Base-by-base conservation (phyloP, 2,329 filamentous ascomycete species). In the Botrytis fabae region DNA sequence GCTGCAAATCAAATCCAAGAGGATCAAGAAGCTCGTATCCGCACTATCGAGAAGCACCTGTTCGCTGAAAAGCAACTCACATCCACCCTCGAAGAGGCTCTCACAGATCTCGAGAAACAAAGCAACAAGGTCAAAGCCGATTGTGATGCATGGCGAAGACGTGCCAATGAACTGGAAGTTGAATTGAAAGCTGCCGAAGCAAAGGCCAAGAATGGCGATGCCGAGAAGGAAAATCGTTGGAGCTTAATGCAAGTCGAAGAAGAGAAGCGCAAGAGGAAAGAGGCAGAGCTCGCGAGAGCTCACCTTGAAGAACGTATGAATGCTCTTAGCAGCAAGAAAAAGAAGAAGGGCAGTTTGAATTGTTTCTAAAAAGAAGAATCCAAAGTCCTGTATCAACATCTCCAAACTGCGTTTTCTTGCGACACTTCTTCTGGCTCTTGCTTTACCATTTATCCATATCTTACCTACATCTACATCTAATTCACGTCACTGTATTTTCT, bases 41-140 rank as follows among this genome's bases (percentile, higher is more conserved):
- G 93, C 74, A 97, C 94, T 10, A 97, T 99, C 75, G 95, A 99
- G 86, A 98, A 98, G 85, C 94, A 98, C 80, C 88, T 99, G 38
- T 92, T 93, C 76, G 96, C 96, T 5, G 96, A 99, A 86, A 97
- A 97, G 81, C 95, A 98, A 82, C 90, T 99, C 74, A 99, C 95
- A 0, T 92, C 93, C 65, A 98, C 95, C 2, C 88, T 99, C 57
- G 96, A 99, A 82, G 95, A 98, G 83, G 96, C 96, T 10, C 89
- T 99, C 44, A 95, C 94, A 2, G 96, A 99, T 79, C 89, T 99
- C 54, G 96, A 99, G 83, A 89, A 90, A 72, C 94, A 97, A 78
- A 94, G 93, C 79, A 97, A 95, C 83, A 95, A 95, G 85, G 91
- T 95, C 82, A 97, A 97, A 85, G 85, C 90, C 3, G 96, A 99